These are phyloP conservation scores for Pilatotrama ljubarskyi DNA, from an alignment of 768 basidiomycete species.

Conservation along the genomic window DNA sequence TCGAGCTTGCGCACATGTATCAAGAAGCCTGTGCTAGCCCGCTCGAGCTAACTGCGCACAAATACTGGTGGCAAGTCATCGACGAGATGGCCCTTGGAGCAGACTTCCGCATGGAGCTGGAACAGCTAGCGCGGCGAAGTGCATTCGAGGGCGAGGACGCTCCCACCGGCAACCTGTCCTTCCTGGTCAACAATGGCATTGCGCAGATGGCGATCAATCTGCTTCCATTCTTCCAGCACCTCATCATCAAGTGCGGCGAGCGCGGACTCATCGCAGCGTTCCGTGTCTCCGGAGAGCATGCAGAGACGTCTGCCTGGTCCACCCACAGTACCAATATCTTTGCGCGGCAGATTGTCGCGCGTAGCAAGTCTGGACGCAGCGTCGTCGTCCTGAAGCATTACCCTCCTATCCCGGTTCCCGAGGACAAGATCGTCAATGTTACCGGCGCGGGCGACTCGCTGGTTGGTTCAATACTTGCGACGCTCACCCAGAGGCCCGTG, in stretches of 20 bases:
- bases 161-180: slow-evolving; percentile 48
- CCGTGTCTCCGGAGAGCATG: slow-evolving; percentile 46
- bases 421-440: slow-evolving; percentile 55
- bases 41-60: slow-evolving; percentile 51
- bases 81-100: slow-evolving; percentile 67
- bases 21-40: slow-evolving; percentile 46
- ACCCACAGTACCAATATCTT: slow-evolving; percentile 46
- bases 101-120: slow-evolving; percentile 65
- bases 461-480: slow-evolving; percentile 80
- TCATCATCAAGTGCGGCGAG: slow-evolving; percentile 84
- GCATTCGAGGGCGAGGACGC: slow-evolving; percentile 41
- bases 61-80: slow-evolving; percentile 64
- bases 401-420: slow-evolving; percentile 48
- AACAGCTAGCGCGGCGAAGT: slow-evolving; percentile 51
- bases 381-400: slow-evolving; percentile 73
- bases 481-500: slow-evolving; percentile 44
- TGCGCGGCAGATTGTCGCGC: slow-evolving; percentile 52
- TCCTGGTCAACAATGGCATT: slow-evolving; percentile 68
- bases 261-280: slow-evolving; percentile 65
- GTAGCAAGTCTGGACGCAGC: slow-evolving; percentile 44
- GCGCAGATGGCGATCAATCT: slow-evolving; percentile 80
- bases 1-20: slow-evolving; percentile 71
- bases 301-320: slow-evolving; percentile 50
- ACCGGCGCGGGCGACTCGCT: slow-evolving; percentile 94
- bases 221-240: slow-evolving; percentile 80